Conservation (phyloP, 73 alveolate genomes). For the Paramecium sexaurelia region DNA sequence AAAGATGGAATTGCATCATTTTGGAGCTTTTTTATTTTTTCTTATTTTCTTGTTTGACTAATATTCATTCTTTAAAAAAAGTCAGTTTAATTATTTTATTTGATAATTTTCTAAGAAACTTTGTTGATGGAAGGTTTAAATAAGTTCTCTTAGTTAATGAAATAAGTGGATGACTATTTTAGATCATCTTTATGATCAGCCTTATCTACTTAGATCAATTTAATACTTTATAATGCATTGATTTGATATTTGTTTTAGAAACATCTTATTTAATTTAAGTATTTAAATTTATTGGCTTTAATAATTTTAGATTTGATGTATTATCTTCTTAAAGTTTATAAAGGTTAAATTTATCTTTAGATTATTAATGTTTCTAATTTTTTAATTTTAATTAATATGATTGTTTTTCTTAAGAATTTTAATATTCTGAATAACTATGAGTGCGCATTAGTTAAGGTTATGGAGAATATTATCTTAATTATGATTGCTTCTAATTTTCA, state of each 20-base stretch:
- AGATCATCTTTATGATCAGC: background rate
- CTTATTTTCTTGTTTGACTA: background rate
- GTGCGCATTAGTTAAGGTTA: background rate
- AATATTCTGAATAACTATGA: constrained; percentile 1
- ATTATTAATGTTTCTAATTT: background rate
- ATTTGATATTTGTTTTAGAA: background rate
- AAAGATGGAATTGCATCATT: background rate
- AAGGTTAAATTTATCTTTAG: background rate
- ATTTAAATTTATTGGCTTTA: background rate
- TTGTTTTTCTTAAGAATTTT: background rate
- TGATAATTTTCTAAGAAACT: background rate
- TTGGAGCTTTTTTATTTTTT: background rate
- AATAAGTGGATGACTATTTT: background rate
- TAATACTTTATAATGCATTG: background rate
- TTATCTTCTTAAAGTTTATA: background rate
- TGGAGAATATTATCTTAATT: background rate
- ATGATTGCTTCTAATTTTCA: background rate
- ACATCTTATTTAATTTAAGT: background rate
- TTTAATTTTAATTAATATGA: background rate
- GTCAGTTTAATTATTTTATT: background rate
- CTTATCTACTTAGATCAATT: background rate
- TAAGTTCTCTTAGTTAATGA: background rate
- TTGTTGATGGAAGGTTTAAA: background rate
- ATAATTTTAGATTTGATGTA: background rate
- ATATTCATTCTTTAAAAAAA: background rate